Percentiles rank a stretch among this genome's conserved stretches.
These are phyloP conservation scores for Leavenworthia alabamica DNA, from an alignment of 345 rosid genomes.

Conservation along the genomic window DNA sequence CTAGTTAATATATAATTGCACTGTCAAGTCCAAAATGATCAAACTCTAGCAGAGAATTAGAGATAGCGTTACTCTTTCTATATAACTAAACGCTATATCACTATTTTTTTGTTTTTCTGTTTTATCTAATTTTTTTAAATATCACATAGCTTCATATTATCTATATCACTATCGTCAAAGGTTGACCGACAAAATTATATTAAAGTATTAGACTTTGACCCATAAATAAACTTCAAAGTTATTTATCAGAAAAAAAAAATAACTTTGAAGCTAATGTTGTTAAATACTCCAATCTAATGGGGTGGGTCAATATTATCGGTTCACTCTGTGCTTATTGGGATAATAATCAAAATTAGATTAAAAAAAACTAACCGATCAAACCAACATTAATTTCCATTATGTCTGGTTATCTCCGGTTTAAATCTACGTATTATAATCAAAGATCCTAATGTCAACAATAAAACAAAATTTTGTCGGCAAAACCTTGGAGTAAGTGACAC, in stretches of 20 bases:
- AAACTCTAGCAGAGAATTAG: no score
- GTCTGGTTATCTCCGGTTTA: not conserved
- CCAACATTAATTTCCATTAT: not conserved
- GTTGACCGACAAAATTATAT: not conserved
- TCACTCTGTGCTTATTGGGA: not conserved
- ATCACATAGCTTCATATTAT: not conserved
- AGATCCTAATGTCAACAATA: not conserved
- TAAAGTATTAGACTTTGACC: not conserved
- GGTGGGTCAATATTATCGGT: no score
- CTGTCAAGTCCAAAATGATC: no score
- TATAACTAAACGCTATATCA: no score
- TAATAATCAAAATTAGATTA: not conserved
- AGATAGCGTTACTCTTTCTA: no score
- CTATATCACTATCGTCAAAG: slow-evolving; percentile 7
- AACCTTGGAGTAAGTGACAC: slow-evolving; percentile 14
- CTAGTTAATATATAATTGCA: no score
- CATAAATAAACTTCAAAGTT: not conserved
- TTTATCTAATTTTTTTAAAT: not conserved
- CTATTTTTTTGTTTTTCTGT: no score
- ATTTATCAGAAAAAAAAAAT: no score
- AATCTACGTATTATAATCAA: not conserved
- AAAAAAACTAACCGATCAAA: not conserved
- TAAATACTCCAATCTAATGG: no score
- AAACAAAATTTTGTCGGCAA: slow-evolving; percentile 26
- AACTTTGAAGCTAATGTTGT: not conserved